Percentiles rank a stretch among this genome's conserved stretches.
Evolutionary conservation across 2,329 filamentous ascomycete genomes (phyloP).

Genomic region (Acephala macrosclerotiorum): DNA sequence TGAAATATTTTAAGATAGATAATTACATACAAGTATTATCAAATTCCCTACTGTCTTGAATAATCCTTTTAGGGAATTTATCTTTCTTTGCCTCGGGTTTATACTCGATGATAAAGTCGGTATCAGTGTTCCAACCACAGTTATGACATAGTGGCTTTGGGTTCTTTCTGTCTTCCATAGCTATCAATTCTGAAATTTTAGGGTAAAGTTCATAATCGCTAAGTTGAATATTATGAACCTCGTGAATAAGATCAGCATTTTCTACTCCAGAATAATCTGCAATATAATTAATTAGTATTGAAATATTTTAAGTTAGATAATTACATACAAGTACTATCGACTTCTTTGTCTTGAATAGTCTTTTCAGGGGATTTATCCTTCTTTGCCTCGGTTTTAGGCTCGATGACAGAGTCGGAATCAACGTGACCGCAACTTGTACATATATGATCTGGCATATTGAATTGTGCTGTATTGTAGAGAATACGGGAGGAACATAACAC

Average conservation of each 20-base stretch:
- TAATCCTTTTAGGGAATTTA: conserved; percentile 12
- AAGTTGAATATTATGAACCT: conserved; percentile 4
- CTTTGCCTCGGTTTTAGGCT: neutral
- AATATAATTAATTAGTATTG: conserved; percentile 5
- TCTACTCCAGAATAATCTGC: conserved; percentile 21
- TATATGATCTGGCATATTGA: conserved; percentile 9
- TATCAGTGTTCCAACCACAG: conserved; percentile 13
- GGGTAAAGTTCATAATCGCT: neutral
- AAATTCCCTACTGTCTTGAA: conserved; percentile 20
- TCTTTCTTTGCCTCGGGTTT: conserved; percentile 1
- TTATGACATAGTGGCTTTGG: conserved; percentile 13
- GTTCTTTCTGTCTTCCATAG: neutral
- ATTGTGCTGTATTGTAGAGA: neutral
- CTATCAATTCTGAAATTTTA: neutral
- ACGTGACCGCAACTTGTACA: conserved; percentile 1
- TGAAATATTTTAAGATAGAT: neutral
- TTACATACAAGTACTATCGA: conserved; percentile 20
- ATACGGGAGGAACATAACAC: neutral
- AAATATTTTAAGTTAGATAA: neutral
- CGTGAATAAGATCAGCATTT: conserved; percentile 11
- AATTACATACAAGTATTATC: conserved; percentile 19
- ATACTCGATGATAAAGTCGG: too few relatives aligned
- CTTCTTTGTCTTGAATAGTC: conserved; percentile 16
- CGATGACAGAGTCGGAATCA: neutral
- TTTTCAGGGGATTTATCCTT: conserved; percentile 10